phyloP scores from a whole-genome alignment of 2,329 filamentous ascomycete species.

The Dactylella cylindrospora region DNA sequence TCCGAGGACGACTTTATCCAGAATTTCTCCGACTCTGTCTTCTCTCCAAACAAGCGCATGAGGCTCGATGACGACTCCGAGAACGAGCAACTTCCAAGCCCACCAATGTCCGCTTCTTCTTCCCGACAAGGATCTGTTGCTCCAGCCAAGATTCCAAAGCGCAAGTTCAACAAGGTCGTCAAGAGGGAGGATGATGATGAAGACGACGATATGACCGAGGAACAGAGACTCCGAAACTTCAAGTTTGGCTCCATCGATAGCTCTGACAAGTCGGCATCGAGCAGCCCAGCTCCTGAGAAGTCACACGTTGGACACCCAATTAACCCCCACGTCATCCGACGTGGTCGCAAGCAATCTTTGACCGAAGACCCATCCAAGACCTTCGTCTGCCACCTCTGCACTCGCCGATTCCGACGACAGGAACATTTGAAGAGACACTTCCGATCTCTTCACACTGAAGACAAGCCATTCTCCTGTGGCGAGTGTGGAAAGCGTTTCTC shows the following conservation, averaged over 20 bases:
- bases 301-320: conserved; percentile 40
- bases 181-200: conserved; percentile 19
- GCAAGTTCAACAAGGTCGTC: conserved; percentile 25
- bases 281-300: conserved; percentile 19
- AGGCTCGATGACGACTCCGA: conserved; percentile 38
- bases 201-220: conserved; percentile 35
- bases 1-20: conserved; percentile 42
- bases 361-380: conserved; percentile 98
- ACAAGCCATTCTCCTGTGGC: conserved; percentile 96
- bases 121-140: conserved; percentile 41
- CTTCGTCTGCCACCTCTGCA: conserved; percentile 94
- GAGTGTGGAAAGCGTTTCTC: conserved; percentile 99
- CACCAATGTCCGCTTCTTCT: conserved; percentile 40
- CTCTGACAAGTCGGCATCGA: conserved; percentile 15
- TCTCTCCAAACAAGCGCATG: conserved; percentile 43
- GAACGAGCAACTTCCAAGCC: conserved; percentile 42
- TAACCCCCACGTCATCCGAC: conserved; percentile 70
- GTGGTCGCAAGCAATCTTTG: conserved; percentile 95
- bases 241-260: conserved; percentile 41
- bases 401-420: conserved; percentile 93
- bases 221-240: conserved; percentile 39
- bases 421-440: conserved; percentile 99
- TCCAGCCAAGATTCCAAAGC: conserved; percentile 27
- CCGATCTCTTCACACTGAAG: conserved; percentile 94
- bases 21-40: conserved; percentile 42